Base-by-base conservation (phyloP, 371 early-diverging fungal species). In the Neoconidiobolus thromboides region DNA sequence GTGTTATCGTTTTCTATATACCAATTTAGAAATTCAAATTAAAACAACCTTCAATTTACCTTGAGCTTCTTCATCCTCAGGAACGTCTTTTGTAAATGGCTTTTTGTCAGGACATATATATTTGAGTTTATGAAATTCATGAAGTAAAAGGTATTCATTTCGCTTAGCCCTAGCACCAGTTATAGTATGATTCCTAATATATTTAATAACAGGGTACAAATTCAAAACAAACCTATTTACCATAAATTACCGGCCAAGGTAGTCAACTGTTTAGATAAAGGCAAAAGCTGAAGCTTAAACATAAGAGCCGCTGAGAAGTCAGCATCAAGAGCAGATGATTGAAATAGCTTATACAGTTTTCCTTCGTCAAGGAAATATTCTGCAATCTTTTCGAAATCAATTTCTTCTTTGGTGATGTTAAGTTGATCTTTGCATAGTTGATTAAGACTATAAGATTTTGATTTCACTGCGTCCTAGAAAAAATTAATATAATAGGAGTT, bases 141-240 rank as follows among this genome's bases (percentile, higher is more conserved):
- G 99, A 39, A 99, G 71, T 38, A 99, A 70, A 6, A 99, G 79
- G 62, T 81, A 96, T 71, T 99, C 99, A 67, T 98, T 99, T 54
- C 99, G 80, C 64, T 99, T 99, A 6, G 99, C 93, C 44, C 98
- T 75, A n/a, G 85, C 89, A 43, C 97, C 96, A 36, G 82, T 79
- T 73, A 94, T 75, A 0, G 97, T 92, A 65, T 87, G 76, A 1
- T 86, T 68, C 26, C 26, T 26, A 26, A 26, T 26, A 26, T 26
- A 75, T 74, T 76, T 53, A 49, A 61, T 15, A 4, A 42, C 52
- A 42, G 6, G 49, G 7, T 15, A 51, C 15, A 36, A n/a, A 51
- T 36, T 15, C 5, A 14, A 12, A 5, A 51, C 4, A 51, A 26
- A 68, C 79, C 26, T 26, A 26, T 26, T 26, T 26, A 26, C 97